A percentile compares a stretch with the other conserved stretches of the same genome.
phyloP scores from a whole-genome alignment of 768 basidiomycete species.

The Phlebiopsis flavidoalba region DNA sequence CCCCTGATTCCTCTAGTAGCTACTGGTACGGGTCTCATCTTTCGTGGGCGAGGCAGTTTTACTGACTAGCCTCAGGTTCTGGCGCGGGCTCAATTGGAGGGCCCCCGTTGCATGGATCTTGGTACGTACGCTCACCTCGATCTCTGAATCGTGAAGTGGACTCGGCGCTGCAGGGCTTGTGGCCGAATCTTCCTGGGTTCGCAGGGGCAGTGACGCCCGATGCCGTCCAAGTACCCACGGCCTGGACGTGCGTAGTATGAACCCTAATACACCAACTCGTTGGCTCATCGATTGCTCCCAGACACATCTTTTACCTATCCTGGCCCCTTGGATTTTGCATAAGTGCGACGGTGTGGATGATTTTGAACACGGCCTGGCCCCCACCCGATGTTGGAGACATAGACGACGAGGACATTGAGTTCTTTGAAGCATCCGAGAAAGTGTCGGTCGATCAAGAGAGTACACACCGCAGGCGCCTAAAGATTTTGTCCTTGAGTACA shows the following conservation, averaged over 20 bases:
- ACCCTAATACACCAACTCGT: neutral
- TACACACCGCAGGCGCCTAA: too few relatives aligned
- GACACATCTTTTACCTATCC: constrained; percentile 10
- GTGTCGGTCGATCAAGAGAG: too few relatives aligned
- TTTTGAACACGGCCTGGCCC: constrained; percentile 16
- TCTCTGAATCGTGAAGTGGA: neutral
- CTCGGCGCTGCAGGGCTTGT: constrained; percentile 21
- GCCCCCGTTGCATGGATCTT: constrained; percentile 24
- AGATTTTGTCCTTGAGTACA: too few relatives aligned
- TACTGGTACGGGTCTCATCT: constrained; percentile 22
- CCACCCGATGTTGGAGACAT: constrained; percentile 15
- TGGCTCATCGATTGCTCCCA: neutral
- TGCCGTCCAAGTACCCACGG: constrained; percentile 13
- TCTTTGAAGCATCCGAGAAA: too few relatives aligned
- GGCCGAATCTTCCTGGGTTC: constrained; percentile 28
- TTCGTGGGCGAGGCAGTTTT: neutral
- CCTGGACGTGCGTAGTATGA: constrained; percentile 19
- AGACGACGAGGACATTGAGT: constrained; percentile 10
- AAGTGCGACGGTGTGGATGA: constrained; percentile 12
- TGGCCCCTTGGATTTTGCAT: constrained; percentile 16
- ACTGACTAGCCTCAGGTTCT: constrained; percentile 12
- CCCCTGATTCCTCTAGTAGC: constrained; percentile 20
- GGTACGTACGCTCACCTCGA: constrained; percentile 10
- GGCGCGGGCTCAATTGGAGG: constrained; percentile 21
- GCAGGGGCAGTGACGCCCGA: constrained; percentile 17